Percentiles rank a stretch among this genome's conserved stretches.
These are phyloP conservation scores for Psilocybe mexicana DNA, from an alignment of 1,284 basidiomycete species.

Conservation along the genomic window DNA sequence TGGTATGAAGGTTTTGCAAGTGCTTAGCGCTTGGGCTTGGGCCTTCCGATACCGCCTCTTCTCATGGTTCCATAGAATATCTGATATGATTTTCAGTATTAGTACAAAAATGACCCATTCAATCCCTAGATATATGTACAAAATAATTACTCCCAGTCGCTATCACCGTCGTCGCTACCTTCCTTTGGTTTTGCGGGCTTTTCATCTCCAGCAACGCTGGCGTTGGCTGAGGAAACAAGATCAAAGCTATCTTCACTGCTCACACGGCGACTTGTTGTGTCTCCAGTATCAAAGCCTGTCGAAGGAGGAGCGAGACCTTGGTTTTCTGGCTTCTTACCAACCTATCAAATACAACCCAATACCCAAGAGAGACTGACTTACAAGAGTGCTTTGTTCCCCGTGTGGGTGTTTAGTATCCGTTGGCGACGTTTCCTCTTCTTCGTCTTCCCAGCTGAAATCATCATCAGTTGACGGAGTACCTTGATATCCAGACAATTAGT, in stretches of 20 bases:
- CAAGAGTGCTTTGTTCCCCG: slow-evolving; percentile 1
- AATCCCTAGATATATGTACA: background rate
- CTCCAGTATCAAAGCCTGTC: slow-evolving; percentile 38
- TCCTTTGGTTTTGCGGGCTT: slow-evolving; percentile 24
- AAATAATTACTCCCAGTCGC: slow-evolving; percentile 67
- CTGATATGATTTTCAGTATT: background rate
- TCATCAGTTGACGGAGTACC: slow-evolving; percentile 57
- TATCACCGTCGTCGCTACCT: slow-evolving; percentile 50
- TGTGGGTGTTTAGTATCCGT: slow-evolving; percentile 17
- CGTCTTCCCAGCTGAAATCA: slow-evolving; percentile 82
- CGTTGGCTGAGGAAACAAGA: slow-evolving; percentile 59
- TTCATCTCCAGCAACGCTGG: slow-evolving; percentile 34
- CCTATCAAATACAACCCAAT: slow-evolving; percentile 1
- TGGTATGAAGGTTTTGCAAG: no score
- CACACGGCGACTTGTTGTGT: slow-evolving; percentile 50
- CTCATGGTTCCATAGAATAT: no score
- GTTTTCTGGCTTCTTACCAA: slow-evolving; percentile 7
- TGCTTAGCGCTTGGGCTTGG: no score
- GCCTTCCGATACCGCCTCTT: no score
- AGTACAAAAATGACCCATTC: slow-evolving; percentile 1
- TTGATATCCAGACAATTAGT: slow-evolving; percentile 9
- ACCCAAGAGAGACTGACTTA: background rate
- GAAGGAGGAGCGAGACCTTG: slow-evolving; percentile 25
- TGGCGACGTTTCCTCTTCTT: slow-evolving; percentile 57
- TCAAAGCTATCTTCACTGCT: slow-evolving; percentile 77